Conservation (phyloP, 208 protist genomes). For the Acanthamoeba triangularis region DNA sequence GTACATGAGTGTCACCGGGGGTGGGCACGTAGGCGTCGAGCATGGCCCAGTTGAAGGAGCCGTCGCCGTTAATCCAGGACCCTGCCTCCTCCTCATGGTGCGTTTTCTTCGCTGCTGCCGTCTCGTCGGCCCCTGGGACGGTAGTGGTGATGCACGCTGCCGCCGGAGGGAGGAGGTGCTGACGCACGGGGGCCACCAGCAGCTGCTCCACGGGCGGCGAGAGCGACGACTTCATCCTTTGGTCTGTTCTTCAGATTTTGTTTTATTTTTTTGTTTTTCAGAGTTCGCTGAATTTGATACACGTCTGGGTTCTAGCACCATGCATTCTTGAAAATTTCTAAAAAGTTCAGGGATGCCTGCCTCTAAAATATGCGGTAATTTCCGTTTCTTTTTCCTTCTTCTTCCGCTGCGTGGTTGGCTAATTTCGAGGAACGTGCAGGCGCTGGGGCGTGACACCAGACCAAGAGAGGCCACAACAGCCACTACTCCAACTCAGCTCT, state of each 20-base stretch:
- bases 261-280: not conserved
- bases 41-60: not conserved
- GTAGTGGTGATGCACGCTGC: not conserved
- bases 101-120: not conserved
- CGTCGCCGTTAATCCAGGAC: not conserved
- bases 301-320: too few relatives aligned
- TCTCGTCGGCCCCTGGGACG: not conserved
- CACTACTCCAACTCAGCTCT: too few relatives aligned
- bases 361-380: not conserved
- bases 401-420: too few relatives aligned
- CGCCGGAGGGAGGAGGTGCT: not conserved
- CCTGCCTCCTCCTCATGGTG: not conserved
- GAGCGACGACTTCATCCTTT: not conserved
- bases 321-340: too few relatives aligned
- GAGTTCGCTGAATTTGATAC: too few relatives aligned
- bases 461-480: not conserved
- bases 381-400: too few relatives aligned
- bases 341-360: too few relatives aligned
- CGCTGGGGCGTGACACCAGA: too few relatives aligned
- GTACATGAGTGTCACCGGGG: not conserved
- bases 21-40: not conserved
- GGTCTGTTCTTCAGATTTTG: not conserved
- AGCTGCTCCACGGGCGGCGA: conserved; percentile 50
- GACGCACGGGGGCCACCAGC: conserved; percentile 11
- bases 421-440: not conserved